A percentile compares a stretch with the other conserved stretches of the same genome.
phyloP scores from a whole-genome alignment of 1,284 basidiomycete genomes.

The Inonotus obliquus region DNA sequence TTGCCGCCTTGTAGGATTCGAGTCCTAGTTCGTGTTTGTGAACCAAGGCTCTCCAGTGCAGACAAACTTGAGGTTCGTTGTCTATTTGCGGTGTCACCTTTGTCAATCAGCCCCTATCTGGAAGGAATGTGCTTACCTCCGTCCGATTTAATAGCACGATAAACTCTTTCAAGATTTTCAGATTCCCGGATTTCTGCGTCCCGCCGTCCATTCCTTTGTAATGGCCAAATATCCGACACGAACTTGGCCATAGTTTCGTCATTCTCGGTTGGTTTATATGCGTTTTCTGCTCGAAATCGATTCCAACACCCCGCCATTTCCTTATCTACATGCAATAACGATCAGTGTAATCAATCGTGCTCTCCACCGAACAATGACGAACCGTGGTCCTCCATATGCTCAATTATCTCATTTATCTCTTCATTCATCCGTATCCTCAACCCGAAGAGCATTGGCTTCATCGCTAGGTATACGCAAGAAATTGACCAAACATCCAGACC shows the following conservation, averaged over 20 bases:
- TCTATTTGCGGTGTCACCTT: background rate
- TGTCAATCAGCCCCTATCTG: background rate
- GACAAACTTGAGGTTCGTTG: background rate
- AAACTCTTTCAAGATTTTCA: background rate
- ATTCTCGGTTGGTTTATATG: background rate
- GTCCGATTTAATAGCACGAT: background rate
- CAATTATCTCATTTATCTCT: background rate
- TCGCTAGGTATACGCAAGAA: background rate
- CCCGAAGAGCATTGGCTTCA: constrained; percentile 4
- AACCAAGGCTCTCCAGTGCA: constrained; percentile 12
- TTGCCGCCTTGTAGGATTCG: background rate
- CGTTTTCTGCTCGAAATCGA: background rate
- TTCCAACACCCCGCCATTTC: constrained; percentile 4
- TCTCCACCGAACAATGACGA: background rate
- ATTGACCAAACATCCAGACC: constrained; percentile 5
- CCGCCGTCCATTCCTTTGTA: too few species aligned
- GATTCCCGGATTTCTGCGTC: too few species aligned
- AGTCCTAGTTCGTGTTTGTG: background rate
- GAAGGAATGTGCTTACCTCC: background rate
- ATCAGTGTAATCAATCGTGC: background rate
- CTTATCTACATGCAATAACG: background rate
- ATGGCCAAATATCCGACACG: background rate
- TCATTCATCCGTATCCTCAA: background rate
- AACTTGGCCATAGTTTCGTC: background rate
- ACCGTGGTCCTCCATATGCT: constrained; percentile 4